Percentiles rank a stretch among this genome's conserved stretches.
Evolutionary conservation across 2,329 filamentous ascomycete genomes (phyloP).

Genomic region (Macroventuria anomochaeta): DNA sequence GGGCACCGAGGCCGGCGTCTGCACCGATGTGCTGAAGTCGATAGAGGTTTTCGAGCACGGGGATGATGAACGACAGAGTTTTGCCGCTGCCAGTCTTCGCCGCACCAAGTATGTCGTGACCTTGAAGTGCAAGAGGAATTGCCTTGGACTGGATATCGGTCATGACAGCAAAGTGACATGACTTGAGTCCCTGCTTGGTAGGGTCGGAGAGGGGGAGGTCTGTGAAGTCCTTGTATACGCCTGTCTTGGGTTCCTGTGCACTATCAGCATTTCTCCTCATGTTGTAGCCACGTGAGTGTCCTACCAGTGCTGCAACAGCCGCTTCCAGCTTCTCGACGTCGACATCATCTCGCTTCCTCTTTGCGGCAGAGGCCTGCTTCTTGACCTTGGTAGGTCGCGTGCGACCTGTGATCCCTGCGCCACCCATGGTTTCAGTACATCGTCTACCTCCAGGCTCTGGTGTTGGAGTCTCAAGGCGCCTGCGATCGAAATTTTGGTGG

Average conservation of each 20-base stretch:
- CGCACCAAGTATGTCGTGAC: constrained; percentile 86
- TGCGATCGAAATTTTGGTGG: constrained; percentile 36
- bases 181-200: constrained; percentile 78
- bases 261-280: constrained; percentile 19
- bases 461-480: neutral
- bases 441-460: neutral
- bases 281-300: neutral
- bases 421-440: constrained; percentile 34
- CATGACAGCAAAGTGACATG: constrained; percentile 85
- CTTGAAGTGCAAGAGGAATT: constrained; percentile 86
- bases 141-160: constrained; percentile 92
- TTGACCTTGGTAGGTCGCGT: constrained; percentile 61
- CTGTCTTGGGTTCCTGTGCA: constrained; percentile 64
- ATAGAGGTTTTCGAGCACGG: constrained; percentile 91
- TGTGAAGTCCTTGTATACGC: constrained; percentile 72
- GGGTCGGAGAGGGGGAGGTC: constrained; percentile 85
- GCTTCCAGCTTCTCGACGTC: constrained; percentile 56
- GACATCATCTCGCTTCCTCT: constrained; percentile 61
- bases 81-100: constrained; percentile 97
- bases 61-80: constrained; percentile 89
- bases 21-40: constrained; percentile 86
- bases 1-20: constrained; percentile 84
- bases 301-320: constrained; percentile 53
- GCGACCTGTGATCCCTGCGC: constrained; percentile 49
- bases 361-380: constrained; percentile 59